Percentiles rank a stretch among this genome's conserved stretches.
phyloP scores from a whole-genome alignment of 179 eudicot species.

The Spinacia oleracea region DNA sequence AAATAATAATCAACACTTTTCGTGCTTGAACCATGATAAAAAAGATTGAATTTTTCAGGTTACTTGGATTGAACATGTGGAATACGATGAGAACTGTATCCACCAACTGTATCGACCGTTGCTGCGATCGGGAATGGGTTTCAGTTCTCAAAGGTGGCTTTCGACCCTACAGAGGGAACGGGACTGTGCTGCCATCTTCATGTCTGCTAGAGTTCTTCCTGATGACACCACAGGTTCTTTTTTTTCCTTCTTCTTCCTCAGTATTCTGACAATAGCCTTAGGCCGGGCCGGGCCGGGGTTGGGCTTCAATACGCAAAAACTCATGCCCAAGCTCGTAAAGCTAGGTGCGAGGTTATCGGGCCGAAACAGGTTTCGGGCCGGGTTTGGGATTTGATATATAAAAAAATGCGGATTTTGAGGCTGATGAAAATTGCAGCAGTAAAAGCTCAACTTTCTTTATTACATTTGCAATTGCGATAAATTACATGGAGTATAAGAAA shows the following conservation, averaged over 20 bases:
- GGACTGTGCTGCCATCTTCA: conserved; percentile 42
- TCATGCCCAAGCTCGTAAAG: too few species aligned
- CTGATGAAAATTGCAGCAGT: too few species aligned
- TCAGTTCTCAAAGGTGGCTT: conserved; percentile 74
- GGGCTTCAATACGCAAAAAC: too few species aligned
- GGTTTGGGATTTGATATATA: too few species aligned
- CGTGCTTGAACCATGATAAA: background rate
- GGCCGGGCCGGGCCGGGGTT: too few species aligned
- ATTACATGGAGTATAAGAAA: too few species aligned
- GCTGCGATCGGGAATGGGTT: conserved; percentile 63
- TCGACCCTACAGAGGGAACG: conserved; percentile 63
- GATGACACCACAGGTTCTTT: conserved; percentile 45
- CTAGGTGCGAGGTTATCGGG: too few species aligned
- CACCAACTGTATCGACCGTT: conserved; percentile 53
- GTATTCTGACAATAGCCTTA: background rate
- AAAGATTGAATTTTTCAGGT: conserved; percentile 47
- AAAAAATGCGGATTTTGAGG: too few species aligned
- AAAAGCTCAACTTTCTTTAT: too few species aligned
- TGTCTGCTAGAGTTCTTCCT: conserved; percentile 32
- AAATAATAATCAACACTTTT: background rate
- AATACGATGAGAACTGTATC: conserved; percentile 59
- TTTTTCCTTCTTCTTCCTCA: too few species aligned
- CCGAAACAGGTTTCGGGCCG: too few species aligned
- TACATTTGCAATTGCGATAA: too few species aligned
- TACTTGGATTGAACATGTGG: conserved; percentile 80